phyloP scores from a whole-genome alignment of 1,284 basidiomycete genomes.

The Cerrena zonata region DNA sequence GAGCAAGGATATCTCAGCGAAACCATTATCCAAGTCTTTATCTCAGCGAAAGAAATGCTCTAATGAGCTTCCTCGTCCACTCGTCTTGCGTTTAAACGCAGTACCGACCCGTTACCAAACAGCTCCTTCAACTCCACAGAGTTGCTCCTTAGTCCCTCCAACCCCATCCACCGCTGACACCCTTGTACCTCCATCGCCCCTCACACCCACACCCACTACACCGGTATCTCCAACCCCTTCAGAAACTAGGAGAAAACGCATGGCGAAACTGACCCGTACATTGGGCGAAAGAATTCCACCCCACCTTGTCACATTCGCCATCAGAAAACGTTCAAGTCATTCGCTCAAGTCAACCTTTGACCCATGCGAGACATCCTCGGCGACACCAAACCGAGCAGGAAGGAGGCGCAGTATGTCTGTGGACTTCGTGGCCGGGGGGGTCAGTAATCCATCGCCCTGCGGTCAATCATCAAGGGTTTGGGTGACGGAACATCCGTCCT shows the following conservation, averaged over 20 bases:
- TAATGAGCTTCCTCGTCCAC: constrained; percentile 13
- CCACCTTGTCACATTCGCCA: constrained; percentile 38
- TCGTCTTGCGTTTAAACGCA: constrained; percentile 17
- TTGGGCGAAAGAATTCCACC: constrained; percentile 47
- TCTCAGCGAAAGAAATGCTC: constrained; percentile 20
- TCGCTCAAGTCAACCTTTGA: not conserved
- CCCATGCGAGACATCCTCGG: not conserved
- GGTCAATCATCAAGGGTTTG: constrained; percentile 18
- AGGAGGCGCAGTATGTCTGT: constrained; percentile 22
- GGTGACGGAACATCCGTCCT: constrained; percentile 20
- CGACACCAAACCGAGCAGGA: not conserved
- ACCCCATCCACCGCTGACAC: not conserved
- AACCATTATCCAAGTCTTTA: no score
- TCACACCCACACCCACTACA: not conserved
- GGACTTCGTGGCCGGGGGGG: constrained; percentile 11
- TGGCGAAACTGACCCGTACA: constrained; percentile 44
- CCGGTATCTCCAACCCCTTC: constrained; percentile 4
- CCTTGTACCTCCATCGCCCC: not conserved
- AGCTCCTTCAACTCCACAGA: not conserved
- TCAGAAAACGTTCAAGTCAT: not conserved
- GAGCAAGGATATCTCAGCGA: constrained; percentile 16
- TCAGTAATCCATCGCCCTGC: not conserved
- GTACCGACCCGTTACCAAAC: constrained; percentile 5
- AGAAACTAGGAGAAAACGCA: constrained; percentile 26
- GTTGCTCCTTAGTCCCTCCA: not conserved